Percentiles rank a stretch among this genome's conserved stretches.
Conservation (phyloP, 23 red algal genomes). For the Gracilaria caudata region DNA sequence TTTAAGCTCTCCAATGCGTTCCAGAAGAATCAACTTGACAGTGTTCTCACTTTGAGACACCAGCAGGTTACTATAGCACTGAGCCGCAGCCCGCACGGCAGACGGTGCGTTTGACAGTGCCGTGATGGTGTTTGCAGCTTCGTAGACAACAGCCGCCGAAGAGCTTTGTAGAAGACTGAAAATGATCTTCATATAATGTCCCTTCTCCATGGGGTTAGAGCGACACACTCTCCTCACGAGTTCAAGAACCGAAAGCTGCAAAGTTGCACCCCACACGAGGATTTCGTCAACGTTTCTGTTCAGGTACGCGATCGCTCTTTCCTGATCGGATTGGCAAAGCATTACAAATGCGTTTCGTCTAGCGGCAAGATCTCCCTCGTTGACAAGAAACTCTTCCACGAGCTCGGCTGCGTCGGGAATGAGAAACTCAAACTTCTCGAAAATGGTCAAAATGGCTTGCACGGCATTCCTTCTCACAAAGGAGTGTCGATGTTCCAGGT, state of each 20-base stretch:
- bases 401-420: conserved; percentile 93
- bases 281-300: conserved; percentile 75
- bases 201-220: conserved; percentile 86
- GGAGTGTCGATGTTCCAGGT: conserved; percentile 94
- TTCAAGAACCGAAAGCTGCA: conserved; percentile 91
- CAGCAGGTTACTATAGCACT: conserved; percentile 87
- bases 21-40: conserved; percentile 95
- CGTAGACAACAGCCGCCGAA: conserved; percentile 90
- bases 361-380: conserved; percentile 86
- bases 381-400: conserved; percentile 78
- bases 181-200: conserved; percentile 92
- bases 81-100: conserved; percentile 92
- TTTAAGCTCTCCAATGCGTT: conserved; percentile 84
- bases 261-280: conserved; percentile 81
- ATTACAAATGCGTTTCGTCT: conserved; percentile 93
- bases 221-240: conserved; percentile 84
- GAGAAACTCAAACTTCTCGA: conserved; percentile 90
- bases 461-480: conserved; percentile 98
- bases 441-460: conserved; percentile 82
- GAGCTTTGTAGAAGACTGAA: conserved; percentile 88
- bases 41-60: conserved; percentile 94
- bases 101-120: conserved; percentile 86
- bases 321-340: conserved; percentile 87
- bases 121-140: conserved; percentile 89
- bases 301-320: conserved; percentile 87